Conservation (phyloP, 2,329 filamentous ascomycete species). For the Geosmithia morbida region DNA sequence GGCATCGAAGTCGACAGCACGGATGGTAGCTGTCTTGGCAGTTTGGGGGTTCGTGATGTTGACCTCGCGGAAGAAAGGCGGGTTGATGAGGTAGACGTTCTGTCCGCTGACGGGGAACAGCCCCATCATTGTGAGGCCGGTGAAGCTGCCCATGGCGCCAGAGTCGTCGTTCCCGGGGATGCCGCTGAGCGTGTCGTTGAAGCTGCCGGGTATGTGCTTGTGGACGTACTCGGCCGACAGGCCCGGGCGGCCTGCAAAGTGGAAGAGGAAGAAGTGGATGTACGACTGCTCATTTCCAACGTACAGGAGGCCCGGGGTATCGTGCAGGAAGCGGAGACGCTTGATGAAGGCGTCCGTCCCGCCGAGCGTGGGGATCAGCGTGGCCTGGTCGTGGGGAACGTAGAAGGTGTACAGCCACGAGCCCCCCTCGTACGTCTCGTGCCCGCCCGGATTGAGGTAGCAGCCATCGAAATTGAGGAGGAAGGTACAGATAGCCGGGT, state of each 20-base stretch:
- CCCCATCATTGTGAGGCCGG: constrained; percentile 33
- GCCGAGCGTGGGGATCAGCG: constrained; percentile 39
- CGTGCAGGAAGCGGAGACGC: constrained; percentile 50
- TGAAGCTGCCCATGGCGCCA: constrained; percentile 39
- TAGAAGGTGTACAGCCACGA: constrained; percentile 60
- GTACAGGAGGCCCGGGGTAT: constrained; percentile 47
- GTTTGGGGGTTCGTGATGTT: constrained; percentile 13
- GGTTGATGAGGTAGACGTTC: constrained; percentile 34
- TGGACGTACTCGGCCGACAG: constrained; percentile 39
- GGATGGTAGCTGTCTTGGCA: constrained; percentile 14
- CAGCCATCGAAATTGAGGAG: constrained; percentile 29
- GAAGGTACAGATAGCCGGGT: constrained; percentile 29
- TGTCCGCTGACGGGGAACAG: constrained; percentile 40
- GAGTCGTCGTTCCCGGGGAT: constrained; percentile 39
- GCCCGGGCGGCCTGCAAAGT: constrained; percentile 53
- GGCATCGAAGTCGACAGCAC: constrained; percentile 20
- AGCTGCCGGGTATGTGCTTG: constrained; percentile 51
- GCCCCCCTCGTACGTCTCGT: constrained; percentile 51
- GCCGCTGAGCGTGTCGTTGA: constrained; percentile 49
- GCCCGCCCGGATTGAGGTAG: constrained; percentile 11
- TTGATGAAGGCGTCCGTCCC: constrained; percentile 40
- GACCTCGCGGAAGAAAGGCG: constrained; percentile 35
- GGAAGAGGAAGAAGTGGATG: constrained; percentile 38
- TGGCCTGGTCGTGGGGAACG: constrained; percentile 29
- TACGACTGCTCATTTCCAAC: constrained; percentile 49